phyloP scores from a whole-genome alignment of 2,329 filamentous ascomycete species.

The Cordyceps javanica region DNA sequence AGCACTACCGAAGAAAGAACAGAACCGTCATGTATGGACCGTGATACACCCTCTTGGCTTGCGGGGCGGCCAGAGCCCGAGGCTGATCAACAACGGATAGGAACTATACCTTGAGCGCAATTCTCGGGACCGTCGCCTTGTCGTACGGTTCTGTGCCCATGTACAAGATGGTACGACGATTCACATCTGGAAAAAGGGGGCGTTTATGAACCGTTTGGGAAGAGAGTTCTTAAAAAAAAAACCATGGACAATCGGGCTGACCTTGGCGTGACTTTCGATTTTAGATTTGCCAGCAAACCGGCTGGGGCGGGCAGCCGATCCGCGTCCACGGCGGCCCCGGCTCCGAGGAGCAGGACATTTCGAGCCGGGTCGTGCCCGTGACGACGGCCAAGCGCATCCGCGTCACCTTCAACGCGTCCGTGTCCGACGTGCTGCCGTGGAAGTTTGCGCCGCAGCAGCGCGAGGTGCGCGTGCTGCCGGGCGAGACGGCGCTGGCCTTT shows the following conservation, averaged over 20 bases:
- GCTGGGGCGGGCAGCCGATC: constrained; percentile 90
- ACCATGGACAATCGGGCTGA: neutral
- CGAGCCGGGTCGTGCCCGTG: constrained; percentile 73
- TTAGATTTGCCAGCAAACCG: constrained; percentile 81
- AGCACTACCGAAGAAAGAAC: constrained; percentile 62
- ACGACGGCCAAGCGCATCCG: constrained; percentile 76
- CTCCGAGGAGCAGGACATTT: constrained; percentile 53
- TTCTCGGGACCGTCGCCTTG: constrained; percentile 71
- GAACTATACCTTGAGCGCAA: constrained; percentile 70
- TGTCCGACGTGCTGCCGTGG: constrained; percentile 93
- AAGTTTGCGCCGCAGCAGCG: constrained; percentile 96
- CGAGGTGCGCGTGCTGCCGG: constrained; percentile 89
- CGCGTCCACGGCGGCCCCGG: constrained; percentile 60
- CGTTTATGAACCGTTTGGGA: neutral
- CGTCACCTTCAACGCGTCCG: constrained; percentile 92
- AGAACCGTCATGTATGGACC: constrained; percentile 45
- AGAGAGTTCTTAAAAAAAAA: no score
- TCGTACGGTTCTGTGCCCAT: constrained; percentile 80
- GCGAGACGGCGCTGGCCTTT: constrained; percentile 94
- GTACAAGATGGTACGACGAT: constrained; percentile 68
- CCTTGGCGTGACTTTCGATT: constrained; percentile 9
- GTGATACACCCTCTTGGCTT: no score
- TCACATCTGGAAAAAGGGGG: no score
- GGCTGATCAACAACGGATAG: constrained; percentile 32
- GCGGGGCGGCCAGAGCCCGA: no score